phyloP scores from a whole-genome alignment of 306 rosid genomes.

The Prosopis cineraria region DNA sequence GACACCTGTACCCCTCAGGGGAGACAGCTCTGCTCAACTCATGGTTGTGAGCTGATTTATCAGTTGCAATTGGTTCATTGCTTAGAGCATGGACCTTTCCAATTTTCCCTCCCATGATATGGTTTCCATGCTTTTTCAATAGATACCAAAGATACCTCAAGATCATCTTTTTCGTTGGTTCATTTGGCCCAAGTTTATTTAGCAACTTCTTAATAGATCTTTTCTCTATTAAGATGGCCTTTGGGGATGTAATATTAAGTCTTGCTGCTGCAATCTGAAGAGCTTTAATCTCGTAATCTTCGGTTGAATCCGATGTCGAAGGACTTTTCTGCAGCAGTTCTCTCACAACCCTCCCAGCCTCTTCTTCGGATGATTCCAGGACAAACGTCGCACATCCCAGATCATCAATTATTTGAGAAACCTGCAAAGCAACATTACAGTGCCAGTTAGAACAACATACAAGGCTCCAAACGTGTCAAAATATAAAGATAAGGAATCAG shows the following conservation, averaged over 20 bases:
- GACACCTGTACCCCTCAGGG: conserved; percentile 71
- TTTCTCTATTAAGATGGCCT: conserved; percentile 58
- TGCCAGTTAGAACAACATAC: conserved; percentile 28
- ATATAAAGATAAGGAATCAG: too few relatives aligned
- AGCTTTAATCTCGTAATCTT: conserved; percentile 52
- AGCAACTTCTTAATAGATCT: conserved; percentile 64
- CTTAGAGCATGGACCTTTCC: conserved; percentile 25
- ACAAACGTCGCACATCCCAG: conserved; percentile 54
- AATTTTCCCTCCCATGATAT: conserved; percentile 39
- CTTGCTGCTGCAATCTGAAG: conserved; percentile 62
- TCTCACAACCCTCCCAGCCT: conserved; percentile 62
- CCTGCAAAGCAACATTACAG: conserved; percentile 55
- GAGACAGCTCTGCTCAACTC: conserved; percentile 45
- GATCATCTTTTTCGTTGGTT: conserved; percentile 51
- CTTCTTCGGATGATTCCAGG: conserved; percentile 67
- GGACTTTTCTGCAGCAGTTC: conserved; percentile 49
- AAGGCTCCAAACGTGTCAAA: conserved; percentile 23
- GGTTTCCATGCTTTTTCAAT: conserved; percentile 52
- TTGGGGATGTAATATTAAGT: conserved; percentile 64
- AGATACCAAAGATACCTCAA: conserved; percentile 61
- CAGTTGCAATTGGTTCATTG: conserved; percentile 37
- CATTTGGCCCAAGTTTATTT: conserved; percentile 44
- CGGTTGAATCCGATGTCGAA: conserved; percentile 50
- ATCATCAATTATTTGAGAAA: conserved; percentile 68
- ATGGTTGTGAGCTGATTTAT: conserved; percentile 37